Evolutionary conservation across 192 early-diverging fungal species (phyloP), one percentile per base, ranked within the genome.

Genomic region (Podila verticillata): DNA sequence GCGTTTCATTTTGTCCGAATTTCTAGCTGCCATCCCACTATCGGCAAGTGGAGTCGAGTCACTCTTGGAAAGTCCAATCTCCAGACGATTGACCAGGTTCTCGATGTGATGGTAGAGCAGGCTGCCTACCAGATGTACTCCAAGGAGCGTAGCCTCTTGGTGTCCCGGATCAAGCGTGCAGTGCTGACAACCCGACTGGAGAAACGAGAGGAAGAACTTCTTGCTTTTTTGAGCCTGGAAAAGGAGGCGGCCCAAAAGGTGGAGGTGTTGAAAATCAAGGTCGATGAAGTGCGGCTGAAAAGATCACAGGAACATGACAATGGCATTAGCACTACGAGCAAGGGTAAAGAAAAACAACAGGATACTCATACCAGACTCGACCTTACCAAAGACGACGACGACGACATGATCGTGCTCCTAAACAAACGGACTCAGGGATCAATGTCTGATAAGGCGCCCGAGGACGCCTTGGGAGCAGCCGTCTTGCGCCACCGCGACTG

Each of bases 11-110:
- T 8, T 30, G 6, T 47, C 7, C 15, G 35, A 35, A 5, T 8
- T 61, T 6, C n/a, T 32, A 74, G 88, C 48, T 89, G 88, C 60
- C 88, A 91, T 61, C 87, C 87, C n/a, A 85, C 87, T 66, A 82
- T 88, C 48, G 89, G 87, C 44, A 57, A 61, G 6, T 65, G 87
- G 47, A 86, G 87, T 81, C 61, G 77, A 56, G 79, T 69, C 7
- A 49, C 77, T 20, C 73, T 91, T 20, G 89, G 89, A 31, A 82
- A 61, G 17, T 73, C 73, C 30, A 74, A 74, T 30, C 30, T 91
- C 31, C 68, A 77, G 19, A 87, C 84, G 15, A 86, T 91, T 19
- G 74, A 77, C 29, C 82, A 91, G 63, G 89, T 91, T 3, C 82
- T 91, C 35, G 73, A 84, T 35, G 59, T 83, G 13, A 87, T 91